Evolutionary conservation across 768 basidiomycete genomes (phyloP), one percentile per base, ranked within the genome.

Genomic region (Boletus sp.): DNA sequence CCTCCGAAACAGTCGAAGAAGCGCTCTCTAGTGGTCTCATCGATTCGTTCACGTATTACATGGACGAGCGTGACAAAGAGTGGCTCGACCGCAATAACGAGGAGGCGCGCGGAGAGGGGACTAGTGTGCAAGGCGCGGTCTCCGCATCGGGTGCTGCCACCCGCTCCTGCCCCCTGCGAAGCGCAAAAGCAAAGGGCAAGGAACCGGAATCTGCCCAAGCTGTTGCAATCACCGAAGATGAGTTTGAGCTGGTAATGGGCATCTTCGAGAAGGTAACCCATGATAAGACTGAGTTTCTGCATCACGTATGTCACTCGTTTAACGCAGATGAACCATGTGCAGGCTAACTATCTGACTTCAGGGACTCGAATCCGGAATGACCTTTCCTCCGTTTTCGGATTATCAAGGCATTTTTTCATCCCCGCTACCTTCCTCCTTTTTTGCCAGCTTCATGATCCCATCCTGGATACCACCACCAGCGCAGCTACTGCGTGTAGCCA

Each of bases 211-310:
- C 81, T 2, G 71, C 75, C 2, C 83, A 82, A 55, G 81, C 85
- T 9, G 64, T 87, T n/a, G 73, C 79, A 52, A 88, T 98, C 56
- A 79, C 84, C 4, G 95, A 97, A 67, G 93, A 97, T 64, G 89
- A 94, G 64, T 96, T 98, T 60, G 97, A 99, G 71, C 80, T 94
- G 59, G 85, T 96, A 55, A 96, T 98, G 94, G 92, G 92, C 20
- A 71, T 98, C 47, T 87, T 96, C 65, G 97, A 99, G 77, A 90
- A 89, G 67, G 80, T 88, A 44, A 92, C 94, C 33, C 91, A 95
- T 61, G 90, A 94, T 66, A 90, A 87, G 68, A 87, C 89, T 0
- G 93, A 94, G 60, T 93, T 86, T 71, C 79, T 98, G 6, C 94
- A 97, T 70, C 86, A 91, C 66, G 95, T 94, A 70, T 50, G 92